Evolutionary conservation across 495 filamentous ascomycete genomes (phyloP).

Genomic region (Aspergillus haitiensis): DNA sequence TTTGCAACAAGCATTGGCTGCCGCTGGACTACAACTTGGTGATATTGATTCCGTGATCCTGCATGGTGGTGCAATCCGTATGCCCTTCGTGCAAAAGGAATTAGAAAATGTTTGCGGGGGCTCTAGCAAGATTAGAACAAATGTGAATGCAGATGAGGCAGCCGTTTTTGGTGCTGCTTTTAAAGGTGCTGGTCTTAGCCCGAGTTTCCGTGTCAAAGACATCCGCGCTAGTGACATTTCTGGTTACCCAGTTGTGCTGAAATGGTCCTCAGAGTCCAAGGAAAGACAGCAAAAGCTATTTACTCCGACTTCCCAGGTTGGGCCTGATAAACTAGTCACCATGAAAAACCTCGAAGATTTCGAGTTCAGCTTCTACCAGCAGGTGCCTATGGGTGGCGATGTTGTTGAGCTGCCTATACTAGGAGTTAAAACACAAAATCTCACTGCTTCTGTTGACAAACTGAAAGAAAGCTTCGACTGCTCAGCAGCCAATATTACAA

Average conservation of each 20-base stretch:
- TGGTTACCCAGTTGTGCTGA: constrained; percentile 68
- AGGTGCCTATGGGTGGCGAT: constrained; percentile 45
- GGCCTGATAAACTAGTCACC: constrained; percentile 80
- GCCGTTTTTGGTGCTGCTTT: constrained; percentile 97
- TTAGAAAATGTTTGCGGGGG: constrained; percentile 74
- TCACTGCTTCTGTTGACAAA: constrained; percentile 75
- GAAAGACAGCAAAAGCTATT: constrained; percentile 76
- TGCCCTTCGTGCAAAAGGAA: constrained; percentile 89
- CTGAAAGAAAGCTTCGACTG: constrained; percentile 78
- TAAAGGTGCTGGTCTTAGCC: constrained; percentile 85
- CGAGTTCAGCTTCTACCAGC: constrained; percentile 75
- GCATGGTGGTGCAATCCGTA: constrained; percentile 86
- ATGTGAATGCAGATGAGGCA: constrained; percentile 96
- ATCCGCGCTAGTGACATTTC: constrained; percentile 77
- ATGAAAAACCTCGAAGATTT: constrained; percentile 86
- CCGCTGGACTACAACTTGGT: constrained; percentile 67
- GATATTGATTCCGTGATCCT: constrained; percentile 91
- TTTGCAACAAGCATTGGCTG: constrained; percentile 70
- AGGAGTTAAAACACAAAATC: constrained; percentile 70
- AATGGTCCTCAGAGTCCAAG: constrained; percentile 61
- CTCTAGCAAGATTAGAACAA: constrained; percentile 78
- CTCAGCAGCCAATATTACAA: constrained; percentile 69
- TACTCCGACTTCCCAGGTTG: constrained; percentile 71
- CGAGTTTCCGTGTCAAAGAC: constrained; percentile 95
- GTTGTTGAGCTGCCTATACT: constrained; percentile 53